Percentiles rank a stretch among this genome's conserved stretches.
These are phyloP conservation scores for Blastomyces emzantsi DNA, from an alignment of 2,329 filamentous ascomycete genomes.

Conservation along the genomic window DNA sequence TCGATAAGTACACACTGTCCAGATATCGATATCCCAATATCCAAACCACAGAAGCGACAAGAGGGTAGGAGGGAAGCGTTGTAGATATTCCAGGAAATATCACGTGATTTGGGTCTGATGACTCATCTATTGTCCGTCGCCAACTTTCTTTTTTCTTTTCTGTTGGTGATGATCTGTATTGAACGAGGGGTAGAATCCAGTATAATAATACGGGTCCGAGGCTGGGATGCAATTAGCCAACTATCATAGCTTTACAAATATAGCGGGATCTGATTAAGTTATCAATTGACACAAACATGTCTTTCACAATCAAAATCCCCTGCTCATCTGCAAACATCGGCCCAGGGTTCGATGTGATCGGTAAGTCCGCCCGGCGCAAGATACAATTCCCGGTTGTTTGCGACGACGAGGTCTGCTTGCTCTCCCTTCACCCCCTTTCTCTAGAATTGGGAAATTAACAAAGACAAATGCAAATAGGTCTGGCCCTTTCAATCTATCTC, in stretches of 20 bases:
- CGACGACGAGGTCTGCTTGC: neutral
- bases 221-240: neutral
- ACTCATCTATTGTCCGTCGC: neutral
- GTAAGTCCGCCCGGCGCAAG: constrained; percentile 11
- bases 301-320: constrained; percentile 66
- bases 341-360: constrained; percentile 93
- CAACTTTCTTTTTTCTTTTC: neutral
- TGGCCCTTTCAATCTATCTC: constrained; percentile 88
- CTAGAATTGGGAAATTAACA: neutral
- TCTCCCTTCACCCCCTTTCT: neutral
- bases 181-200: neutral
- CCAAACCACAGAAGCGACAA: neutral
- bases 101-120: too few species aligned
- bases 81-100: too few species aligned
- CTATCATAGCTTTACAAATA: neutral
- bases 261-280: neutral
- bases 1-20: neutral
- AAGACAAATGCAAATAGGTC: constrained; percentile 41
- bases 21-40: neutral
- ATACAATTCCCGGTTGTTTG: neutral
- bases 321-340: constrained; percentile 97
- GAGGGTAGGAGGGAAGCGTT: too few species aligned
- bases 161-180: neutral
- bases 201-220: neutral
- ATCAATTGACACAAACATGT: constrained; percentile 6